A percentile compares a stretch with the other conserved stretches of the same genome.
Evolutionary conservation across 2,329 filamentous ascomycete species (phyloP).

Genomic region (Trichoderma afroharzianum): DNA sequence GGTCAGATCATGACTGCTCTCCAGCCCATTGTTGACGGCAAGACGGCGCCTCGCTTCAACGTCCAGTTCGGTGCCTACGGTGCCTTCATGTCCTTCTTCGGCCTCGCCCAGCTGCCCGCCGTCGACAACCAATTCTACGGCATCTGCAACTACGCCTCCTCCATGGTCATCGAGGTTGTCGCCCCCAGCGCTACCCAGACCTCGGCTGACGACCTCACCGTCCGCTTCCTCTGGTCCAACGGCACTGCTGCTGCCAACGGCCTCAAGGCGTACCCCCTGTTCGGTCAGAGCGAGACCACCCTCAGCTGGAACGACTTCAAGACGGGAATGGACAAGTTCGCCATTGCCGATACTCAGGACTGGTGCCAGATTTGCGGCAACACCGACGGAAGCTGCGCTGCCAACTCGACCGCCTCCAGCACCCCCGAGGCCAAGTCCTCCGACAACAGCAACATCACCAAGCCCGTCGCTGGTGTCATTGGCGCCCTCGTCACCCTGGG

Average conservation of each 20-base stretch:
- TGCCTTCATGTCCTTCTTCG: conserved; percentile 62
- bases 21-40: conserved; percentile 45
- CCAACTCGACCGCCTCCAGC: conserved; percentile 25
- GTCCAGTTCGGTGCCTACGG: conserved; percentile 60
- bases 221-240: conserved; percentile 61
- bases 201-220: conserved; percentile 44
- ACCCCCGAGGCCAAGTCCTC: conserved; percentile 25
- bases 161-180: conserved; percentile 73
- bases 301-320: conserved; percentile 70
- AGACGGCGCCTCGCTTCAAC: conserved; percentile 40
- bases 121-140: conserved; percentile 64
- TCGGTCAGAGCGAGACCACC: conserved; percentile 52
- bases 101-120: conserved; percentile 49
- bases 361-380: conserved; percentile 80
- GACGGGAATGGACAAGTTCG: conserved; percentile 59
- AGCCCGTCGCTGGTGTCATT: conserved; percentile 75
- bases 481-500: conserved; percentile 63
- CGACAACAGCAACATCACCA: conserved; percentile 52
- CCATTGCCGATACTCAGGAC: conserved; percentile 57
- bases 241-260: conserved; percentile 53
- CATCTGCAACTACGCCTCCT: conserved; percentile 78
- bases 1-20: conserved; percentile 53
- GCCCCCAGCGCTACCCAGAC: conserved; percentile 53
- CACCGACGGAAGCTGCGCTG: conserved; percentile 62
- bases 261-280: conserved; percentile 51